phyloP scores from a whole-genome alignment of 257 asterid genomes.

The Linaria vulgaris region DNA sequence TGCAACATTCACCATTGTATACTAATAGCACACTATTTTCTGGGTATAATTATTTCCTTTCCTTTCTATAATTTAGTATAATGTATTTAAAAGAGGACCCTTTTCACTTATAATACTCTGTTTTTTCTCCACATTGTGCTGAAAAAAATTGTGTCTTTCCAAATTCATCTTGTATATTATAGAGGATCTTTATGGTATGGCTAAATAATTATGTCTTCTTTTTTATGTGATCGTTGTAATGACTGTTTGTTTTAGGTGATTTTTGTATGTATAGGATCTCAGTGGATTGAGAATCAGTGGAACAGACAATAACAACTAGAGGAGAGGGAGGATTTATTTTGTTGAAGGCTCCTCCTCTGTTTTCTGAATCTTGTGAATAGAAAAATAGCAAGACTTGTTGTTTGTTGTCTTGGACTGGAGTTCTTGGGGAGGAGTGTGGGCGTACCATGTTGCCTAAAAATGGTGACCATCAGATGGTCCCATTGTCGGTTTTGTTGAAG shows the following conservation, averaged over 20 bases:
- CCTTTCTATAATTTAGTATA: constrained; percentile 1
- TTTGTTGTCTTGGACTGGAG: constrained; percentile 22
- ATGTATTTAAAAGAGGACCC: constrained; percentile 16
- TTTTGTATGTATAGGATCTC: constrained; percentile 43
- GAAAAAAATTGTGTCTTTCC: constrained; percentile 27
- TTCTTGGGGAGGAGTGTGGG: constrained; percentile 28
- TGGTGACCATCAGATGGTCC: constrained; percentile 85
- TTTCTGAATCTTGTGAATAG: constrained; percentile 24
- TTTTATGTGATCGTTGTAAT: constrained; percentile 24
- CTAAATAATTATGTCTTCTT: background rate
- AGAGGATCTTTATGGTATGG: constrained; percentile 39
- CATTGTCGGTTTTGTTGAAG: constrained; percentile 87
- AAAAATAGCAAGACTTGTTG: constrained; percentile 14
- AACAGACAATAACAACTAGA: constrained; percentile 20
- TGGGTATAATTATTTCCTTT: constrained; percentile 27
- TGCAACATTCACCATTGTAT: constrained; percentile 28
- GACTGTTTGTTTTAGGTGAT: no score
- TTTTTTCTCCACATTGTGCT: constrained; percentile 38
- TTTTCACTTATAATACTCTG: constrained; percentile 19
- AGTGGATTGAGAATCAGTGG: constrained; percentile 46
- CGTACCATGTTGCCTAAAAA: constrained; percentile 68
- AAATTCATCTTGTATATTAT: constrained; percentile 23
- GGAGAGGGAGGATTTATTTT: constrained; percentile 38
- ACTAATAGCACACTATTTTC: constrained; percentile 27
- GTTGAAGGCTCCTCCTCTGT: constrained; percentile 29